Percentiles rank a stretch among this genome's conserved stretches.
These are phyloP conservation scores for Macaranga tanarius DNA, from an alignment of 441 rosid genomes.

Conservation along the genomic window DNA sequence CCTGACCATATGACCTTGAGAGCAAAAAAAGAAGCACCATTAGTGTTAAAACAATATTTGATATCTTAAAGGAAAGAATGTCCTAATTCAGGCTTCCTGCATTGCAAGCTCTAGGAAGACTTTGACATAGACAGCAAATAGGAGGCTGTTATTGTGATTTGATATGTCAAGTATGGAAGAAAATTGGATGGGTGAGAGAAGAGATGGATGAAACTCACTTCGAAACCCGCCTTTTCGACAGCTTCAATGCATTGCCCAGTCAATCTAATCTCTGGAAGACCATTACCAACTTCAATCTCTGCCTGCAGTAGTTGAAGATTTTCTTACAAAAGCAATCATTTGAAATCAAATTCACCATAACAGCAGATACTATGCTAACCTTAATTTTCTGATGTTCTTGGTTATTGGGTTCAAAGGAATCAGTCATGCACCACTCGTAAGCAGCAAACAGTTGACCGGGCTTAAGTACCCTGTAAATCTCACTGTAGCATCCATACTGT, in stretches of 20 bases:
- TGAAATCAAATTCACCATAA: slow-evolving; percentile 2
- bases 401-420: slow-evolving; percentile 69
- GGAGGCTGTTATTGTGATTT: not conserved
- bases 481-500: slow-evolving; percentile 92
- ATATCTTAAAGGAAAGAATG: not conserved
- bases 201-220: slow-evolving; percentile 36
- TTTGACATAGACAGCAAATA: not conserved
- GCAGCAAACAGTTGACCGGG: slow-evolving; percentile 94
- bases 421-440: slow-evolving; percentile 99
- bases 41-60: not conserved
- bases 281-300: slow-evolving; percentile 86
- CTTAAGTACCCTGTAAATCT: slow-evolving; percentile 86
- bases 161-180: not conserved
- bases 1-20: slow-evolving; percentile 77
- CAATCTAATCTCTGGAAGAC: slow-evolving; percentile 86
- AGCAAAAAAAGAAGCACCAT: not conserved
- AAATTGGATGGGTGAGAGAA: not conserved
- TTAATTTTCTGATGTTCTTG: slow-evolving; percentile 74
- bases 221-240: slow-evolving; percentile 76
- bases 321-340: not conserved
- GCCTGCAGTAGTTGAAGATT: slow-evolving; percentile 41
- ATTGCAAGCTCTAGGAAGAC: not conserved
- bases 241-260: slow-evolving; percentile 80
- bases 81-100: not conserved
- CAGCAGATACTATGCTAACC: slow-evolving; percentile 36